Base-by-base conservation (phyloP, 495 filamentous ascomycete species). In the Pyronema omphalodes region DNA sequence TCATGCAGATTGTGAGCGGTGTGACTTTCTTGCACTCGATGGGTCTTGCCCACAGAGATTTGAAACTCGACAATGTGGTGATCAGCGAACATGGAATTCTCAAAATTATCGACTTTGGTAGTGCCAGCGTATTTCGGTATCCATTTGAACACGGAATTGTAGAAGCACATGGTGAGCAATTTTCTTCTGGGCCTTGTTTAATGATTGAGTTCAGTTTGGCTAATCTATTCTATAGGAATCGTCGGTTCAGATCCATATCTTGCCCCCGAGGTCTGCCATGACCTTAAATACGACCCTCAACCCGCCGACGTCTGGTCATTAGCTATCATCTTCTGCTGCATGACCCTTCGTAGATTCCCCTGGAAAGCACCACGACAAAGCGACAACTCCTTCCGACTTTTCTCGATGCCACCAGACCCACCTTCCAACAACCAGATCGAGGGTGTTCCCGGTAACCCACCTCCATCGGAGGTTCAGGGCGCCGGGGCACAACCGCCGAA, bases 41-140 rank as follows among this genome's bases (percentile, higher is more conserved):
- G 83, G 91, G 91, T 6, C 71, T 99, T 37, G 87, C 93, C 9
- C 91, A 99, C 71, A 79, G 91, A 29, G 91, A 99, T 75, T 66
- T 99, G 58, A 99, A 99, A 67, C 68, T 99, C 61, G 91, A 99
- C 69, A 99, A 99, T 60, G 91, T 99, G 12, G 91, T 99, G 45
- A 87, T 99, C 47, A 96, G 88, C 60, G 84, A 94, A 60, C 77
- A 81, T 59, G 91, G 91, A n/a, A 95, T 99, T 57, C 93, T 99
- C 84, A 99, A 99, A 70, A 83, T 99, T 49, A 99, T 99, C 57
- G 91, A 99, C 67, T 99, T 99, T 70, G 91, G 91, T 52, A 96
- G 91, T 69, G 88, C 91, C 3, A 88, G 87, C 54, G 88, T 99
- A 45, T 99, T 89, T 71, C 77, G 82, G 56, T 99, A 99, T 73